These are phyloP conservation scores for Sicyos edulis DNA, from an alignment of 306 rosid genomes.

Conservation along the genomic window DNA sequence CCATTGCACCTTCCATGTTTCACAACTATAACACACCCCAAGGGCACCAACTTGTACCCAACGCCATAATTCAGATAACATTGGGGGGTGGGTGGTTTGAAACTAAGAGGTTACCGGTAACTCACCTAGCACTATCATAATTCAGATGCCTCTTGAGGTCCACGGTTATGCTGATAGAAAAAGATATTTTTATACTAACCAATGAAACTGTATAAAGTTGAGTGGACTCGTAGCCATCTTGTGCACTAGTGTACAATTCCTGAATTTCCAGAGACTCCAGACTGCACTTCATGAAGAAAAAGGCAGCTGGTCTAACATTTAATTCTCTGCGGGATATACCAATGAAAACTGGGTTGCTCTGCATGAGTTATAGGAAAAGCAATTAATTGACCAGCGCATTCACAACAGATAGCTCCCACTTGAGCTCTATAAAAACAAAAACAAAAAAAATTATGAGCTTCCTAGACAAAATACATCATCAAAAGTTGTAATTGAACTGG, in stretches of 20 bases:
- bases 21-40: slow-evolving; percentile 3
- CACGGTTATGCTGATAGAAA: neutral
- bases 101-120: no score
- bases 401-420: neutral
- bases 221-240: slow-evolving; percentile 91
- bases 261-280: slow-evolving; percentile 65
- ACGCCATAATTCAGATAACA: neutral
- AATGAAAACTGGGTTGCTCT: slow-evolving; percentile 56
- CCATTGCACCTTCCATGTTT: slow-evolving; percentile 8
- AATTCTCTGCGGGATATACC: slow-evolving; percentile 73
- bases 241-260: slow-evolving; percentile 55
- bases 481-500: no score
- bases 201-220: slow-evolving; percentile 63
- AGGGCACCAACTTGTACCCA: slow-evolving; percentile 2
- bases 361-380: slow-evolving; percentile 31
- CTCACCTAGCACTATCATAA: neutral
- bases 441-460: neutral
- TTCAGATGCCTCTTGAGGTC: neutral
- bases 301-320: slow-evolving; percentile 73
- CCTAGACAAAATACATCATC: neutral
- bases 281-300: slow-evolving; percentile 80
- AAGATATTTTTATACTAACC: slow-evolving; percentile 36
- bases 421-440: neutral
- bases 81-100: no score
- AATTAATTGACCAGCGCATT: neutral